Percentiles rank a stretch among this genome's conserved stretches.
Conservation (phyloP, 768 basidiomycete genomes). For the Dioszegia hungarica region DNA sequence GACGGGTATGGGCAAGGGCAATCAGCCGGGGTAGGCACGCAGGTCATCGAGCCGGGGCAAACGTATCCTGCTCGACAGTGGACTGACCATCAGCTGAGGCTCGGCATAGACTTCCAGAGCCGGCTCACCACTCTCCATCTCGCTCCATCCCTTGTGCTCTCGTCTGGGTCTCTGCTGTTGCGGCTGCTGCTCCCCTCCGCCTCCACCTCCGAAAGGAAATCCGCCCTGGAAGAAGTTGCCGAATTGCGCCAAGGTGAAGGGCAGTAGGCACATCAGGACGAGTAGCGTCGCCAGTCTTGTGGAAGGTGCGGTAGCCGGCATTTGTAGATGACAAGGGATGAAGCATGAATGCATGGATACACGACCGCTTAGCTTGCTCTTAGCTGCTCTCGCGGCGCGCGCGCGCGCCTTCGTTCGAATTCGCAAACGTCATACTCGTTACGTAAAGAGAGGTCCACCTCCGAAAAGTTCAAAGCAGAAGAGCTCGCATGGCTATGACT, state of each 20-base stretch:
- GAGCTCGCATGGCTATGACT: too few relatives aligned
- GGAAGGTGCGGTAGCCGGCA: too few relatives aligned
- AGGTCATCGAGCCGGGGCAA: slow-evolving; percentile 37
- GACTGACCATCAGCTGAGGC: slow-evolving; percentile 16
- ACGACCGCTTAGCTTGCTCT: too few relatives aligned
- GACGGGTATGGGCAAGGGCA: slow-evolving; percentile 46
- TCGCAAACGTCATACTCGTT: too few relatives aligned
- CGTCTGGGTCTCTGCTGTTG: slow-evolving; percentile 13
- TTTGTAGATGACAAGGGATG: too few relatives aligned
- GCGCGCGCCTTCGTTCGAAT: too few relatives aligned
- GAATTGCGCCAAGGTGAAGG: slow-evolving; percentile 19
- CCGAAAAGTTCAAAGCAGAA: too few relatives aligned
- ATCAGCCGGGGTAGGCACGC: slow-evolving; percentile 40
- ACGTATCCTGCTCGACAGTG: slow-evolving; percentile 42
- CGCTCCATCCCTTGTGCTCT: slow-evolving; percentile 23
- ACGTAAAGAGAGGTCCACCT: too few relatives aligned
- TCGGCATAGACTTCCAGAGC: background rate
- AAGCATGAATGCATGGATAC: too few relatives aligned
- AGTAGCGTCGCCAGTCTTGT: too few relatives aligned
- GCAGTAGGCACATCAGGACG: slow-evolving; percentile 3
- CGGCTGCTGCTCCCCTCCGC: slow-evolving; percentile 15
- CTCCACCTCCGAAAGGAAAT: slow-evolving; percentile 17
- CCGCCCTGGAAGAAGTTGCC: slow-evolving; percentile 26
- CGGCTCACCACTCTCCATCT: slow-evolving; percentile 24
- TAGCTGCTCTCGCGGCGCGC: too few relatives aligned